Base-by-base conservation (phyloP, 2,329 filamentous ascomycete genomes). In the Atkinsonella texensis region DNA sequence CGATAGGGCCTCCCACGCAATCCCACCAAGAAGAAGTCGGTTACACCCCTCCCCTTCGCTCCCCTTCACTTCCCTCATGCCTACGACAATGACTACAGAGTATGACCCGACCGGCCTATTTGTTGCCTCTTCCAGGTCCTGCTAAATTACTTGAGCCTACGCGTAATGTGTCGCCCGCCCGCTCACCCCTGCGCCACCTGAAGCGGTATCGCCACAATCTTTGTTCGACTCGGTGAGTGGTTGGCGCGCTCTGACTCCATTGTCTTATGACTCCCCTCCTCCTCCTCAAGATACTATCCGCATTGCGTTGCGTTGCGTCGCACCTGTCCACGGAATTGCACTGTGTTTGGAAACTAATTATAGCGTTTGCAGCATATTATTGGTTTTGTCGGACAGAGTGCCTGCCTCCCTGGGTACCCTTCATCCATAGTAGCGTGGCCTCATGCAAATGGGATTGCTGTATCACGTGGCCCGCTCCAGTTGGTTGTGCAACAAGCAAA, bases 231-330 rank as follows among this genome's bases (percentile, higher is more conserved):
- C 49, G 28, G 35, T 39, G 13, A 49, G 43, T 51, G 49, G 52
- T 41, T 44, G 46, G 42, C 35, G 42, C 42, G 40, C 20, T 42
- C n/a, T 41, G 35, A 49, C 40, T 35, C 44, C 48, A 28, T 39
- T 39, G 46, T 49, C 53, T 46, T 53, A 52, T 55, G 53, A 55
- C 53, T 55, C 53, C 53, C 48, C 11, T 42, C n/a, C 13, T 15
- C 38, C 9, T 15, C 10, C 38, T 43, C 28, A 28, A 6, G 28
- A 28, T 28, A 28, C 28, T 8, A 28, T 28, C 28, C 7, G 28
- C 47, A 43, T 42, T 23, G 17, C 31, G 32, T 2, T 38, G 38
- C n/a, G 40, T 42, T 20, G 17, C 40, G 40, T 23, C 20, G 28
- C 28, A 42, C 13, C n/a, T 23, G 42, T 28, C 12, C 15, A 49